A percentile compares a stretch with the other conserved stretches of the same genome.
These are phyloP conservation scores for Teratosphaeria gauchensis DNA, from an alignment of 2,329 filamentous ascomycete genomes.

Conservation along the genomic window DNA sequence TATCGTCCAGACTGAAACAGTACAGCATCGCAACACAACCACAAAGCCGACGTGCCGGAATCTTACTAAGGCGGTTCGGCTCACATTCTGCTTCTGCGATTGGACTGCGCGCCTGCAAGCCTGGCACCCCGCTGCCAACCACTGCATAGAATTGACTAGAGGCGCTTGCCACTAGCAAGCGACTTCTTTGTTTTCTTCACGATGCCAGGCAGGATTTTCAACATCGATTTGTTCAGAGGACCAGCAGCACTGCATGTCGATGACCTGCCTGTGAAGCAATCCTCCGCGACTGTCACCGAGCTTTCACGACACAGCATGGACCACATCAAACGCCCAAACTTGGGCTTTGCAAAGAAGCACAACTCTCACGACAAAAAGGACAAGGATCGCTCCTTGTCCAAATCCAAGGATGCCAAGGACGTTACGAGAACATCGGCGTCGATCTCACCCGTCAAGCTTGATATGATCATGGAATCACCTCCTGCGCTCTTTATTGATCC, in stretches of 20 bases:
- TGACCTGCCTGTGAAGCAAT: slow-evolving; percentile 7
- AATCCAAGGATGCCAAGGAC: slow-evolving; percentile 17
- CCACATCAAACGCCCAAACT: slow-evolving; percentile 23
- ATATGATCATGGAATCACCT: slow-evolving; percentile 69
- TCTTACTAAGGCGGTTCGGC: slow-evolving; percentile 4
- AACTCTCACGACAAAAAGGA: slow-evolving; percentile 8
- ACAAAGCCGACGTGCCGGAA: not conserved
- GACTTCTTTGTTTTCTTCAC: slow-evolving; percentile 3
- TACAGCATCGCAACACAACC: not conserved
- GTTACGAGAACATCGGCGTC: slow-evolving; percentile 8
- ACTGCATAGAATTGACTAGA: not conserved
- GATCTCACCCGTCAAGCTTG: slow-evolving; percentile 41
- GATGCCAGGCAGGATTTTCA: slow-evolving; percentile 26
- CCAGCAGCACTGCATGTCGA: slow-evolving; percentile 6
- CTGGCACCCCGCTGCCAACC: not conserved
- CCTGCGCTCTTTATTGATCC: slow-evolving; percentile 76
- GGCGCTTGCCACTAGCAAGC: not conserved
- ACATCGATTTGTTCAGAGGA: slow-evolving; percentile 19
- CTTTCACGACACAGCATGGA: slow-evolving; percentile 24
- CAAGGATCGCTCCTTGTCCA: slow-evolving; percentile 20
- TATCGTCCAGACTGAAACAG: not conserved
- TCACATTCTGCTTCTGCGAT: not conserved
- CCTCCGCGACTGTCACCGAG: slow-evolving; percentile 8
- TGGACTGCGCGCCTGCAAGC: not conserved
- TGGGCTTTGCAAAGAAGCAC: slow-evolving; percentile 11